phyloP scores from a whole-genome alignment of 2,329 filamentous ascomycete genomes.

The Ophiocordyceps sinensis region DNA sequence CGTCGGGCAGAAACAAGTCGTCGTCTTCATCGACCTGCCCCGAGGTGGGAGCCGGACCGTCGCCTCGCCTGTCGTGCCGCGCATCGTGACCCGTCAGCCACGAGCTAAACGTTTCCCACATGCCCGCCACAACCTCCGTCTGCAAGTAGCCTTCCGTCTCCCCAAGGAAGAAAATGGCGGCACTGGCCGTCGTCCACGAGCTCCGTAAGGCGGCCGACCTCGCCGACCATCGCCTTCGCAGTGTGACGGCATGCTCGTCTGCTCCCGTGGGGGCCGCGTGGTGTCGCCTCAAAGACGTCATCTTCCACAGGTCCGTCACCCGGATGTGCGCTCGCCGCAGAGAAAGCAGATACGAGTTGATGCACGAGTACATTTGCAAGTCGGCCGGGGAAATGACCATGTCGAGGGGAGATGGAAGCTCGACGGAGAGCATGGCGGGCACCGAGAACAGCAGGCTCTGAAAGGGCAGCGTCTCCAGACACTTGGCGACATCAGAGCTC shows the following conservation, averaged over 20 bases:
- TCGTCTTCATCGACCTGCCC: not conserved
- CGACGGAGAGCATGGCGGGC: constrained; percentile 52
- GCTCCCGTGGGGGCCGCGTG: constrained; percentile 56
- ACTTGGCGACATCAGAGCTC: constrained; percentile 13
- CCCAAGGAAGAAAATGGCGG: constrained; percentile 76
- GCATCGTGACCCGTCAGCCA: constrained; percentile 49
- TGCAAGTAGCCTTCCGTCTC: constrained; percentile 83
- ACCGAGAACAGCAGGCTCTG: constrained; percentile 70
- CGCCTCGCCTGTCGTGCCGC: constrained; percentile 9
- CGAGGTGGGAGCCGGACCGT: constrained; percentile 7
- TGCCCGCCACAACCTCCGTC: constrained; percentile 68
- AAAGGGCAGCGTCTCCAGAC: constrained; percentile 45
- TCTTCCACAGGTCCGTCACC: constrained; percentile 76
- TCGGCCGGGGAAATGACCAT: constrained; percentile 71
- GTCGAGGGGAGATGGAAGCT: constrained; percentile 67
- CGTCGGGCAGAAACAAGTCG: not conserved
- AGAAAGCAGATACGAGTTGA: constrained; percentile 77
- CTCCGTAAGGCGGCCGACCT: constrained; percentile 58
- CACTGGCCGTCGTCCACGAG: constrained; percentile 81
- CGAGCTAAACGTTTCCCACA: constrained; percentile 63
- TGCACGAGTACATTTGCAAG: constrained; percentile 63
- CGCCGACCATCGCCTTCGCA: constrained; percentile 48
- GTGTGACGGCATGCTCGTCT: constrained; percentile 41
- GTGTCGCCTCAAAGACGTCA: constrained; percentile 61
- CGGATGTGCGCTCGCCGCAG: constrained; percentile 76